Percentiles rank a stretch among this genome's conserved stretches.
Conservation (phyloP, 2,329 filamentous ascomycete species). For the Trichoderma afroharzianum region DNA sequence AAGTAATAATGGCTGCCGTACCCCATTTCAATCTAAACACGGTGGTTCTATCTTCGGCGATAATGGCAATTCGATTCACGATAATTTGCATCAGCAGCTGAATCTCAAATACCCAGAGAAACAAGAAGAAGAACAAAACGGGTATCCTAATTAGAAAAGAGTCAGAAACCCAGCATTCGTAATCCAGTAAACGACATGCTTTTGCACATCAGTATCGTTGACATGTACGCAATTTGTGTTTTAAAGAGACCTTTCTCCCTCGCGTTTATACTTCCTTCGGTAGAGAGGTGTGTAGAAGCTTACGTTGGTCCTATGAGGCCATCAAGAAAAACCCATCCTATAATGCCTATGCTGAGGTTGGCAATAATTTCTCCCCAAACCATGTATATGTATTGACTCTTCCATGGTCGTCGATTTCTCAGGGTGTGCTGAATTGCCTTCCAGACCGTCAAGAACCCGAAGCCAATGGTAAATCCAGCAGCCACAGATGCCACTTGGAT, state of each 20-base stretch:
- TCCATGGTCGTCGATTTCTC: constrained; percentile 13
- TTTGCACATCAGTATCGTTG: no score
- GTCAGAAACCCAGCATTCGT: background rate
- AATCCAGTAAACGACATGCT: background rate
- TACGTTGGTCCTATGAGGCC: constrained; percentile 19
- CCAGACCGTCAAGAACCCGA: constrained; percentile 6
- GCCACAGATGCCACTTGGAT: constrained; percentile 9
- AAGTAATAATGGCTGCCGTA: constrained; percentile 41
- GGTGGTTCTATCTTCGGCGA: constrained; percentile 35
- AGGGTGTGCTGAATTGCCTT: constrained; percentile 2
- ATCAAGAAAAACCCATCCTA: constrained; percentile 27
- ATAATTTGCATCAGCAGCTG: constrained; percentile 44
- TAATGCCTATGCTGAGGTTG: constrained; percentile 26
- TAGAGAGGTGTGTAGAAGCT: background rate
- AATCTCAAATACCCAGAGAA: constrained; percentile 27
- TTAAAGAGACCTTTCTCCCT: background rate
- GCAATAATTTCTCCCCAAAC: constrained; percentile 27
- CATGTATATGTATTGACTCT: constrained; percentile 27
- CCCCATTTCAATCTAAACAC: constrained; percentile 42
- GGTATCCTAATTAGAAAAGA: background rate
- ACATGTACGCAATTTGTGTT: background rate
- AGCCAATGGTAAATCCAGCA: constrained; percentile 7
- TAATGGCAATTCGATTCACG: constrained; percentile 41
- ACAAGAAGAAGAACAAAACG: constrained; percentile 14
- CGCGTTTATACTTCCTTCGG: no score